Conservation (phyloP, 2,329 filamentous ascomycete genomes). For the Neonectria hederae region DNA sequence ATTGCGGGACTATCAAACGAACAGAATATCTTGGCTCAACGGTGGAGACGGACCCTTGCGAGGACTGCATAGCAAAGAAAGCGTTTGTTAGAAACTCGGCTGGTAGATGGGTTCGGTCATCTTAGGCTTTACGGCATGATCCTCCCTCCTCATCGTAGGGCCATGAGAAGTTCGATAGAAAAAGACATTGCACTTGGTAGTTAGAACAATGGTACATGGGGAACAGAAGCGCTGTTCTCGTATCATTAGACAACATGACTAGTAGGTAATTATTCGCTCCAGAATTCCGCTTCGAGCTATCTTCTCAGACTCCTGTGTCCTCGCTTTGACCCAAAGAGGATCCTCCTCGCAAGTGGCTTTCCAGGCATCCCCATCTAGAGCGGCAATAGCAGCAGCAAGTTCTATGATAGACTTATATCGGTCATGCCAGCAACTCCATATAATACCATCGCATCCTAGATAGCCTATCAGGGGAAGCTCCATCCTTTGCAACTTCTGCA, state of each 20-base stretch:
- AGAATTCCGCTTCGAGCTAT: not conserved
- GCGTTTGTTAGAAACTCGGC: not conserved
- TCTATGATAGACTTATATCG: slow-evolving; percentile 19
- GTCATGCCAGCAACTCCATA: slow-evolving; percentile 23
- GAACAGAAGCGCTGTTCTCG: not conserved
- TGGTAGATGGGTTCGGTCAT: slow-evolving; percentile 1
- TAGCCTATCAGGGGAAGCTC: slow-evolving; percentile 18
- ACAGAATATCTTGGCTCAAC: slow-evolving; percentile 2
- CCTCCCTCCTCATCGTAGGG: not conserved
- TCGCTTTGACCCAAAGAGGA: not conserved
- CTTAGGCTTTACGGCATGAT: not conserved
- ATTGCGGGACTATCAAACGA: slow-evolving; percentile 2
- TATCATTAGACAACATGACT: not conserved
- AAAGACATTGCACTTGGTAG: not conserved
- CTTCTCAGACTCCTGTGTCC: too few relatives aligned
- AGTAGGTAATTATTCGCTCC: not conserved
- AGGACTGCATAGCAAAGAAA: not conserved
- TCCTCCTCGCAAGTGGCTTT: slow-evolving; percentile 10
- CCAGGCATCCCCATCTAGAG: slow-evolving; percentile 11
- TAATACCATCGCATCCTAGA: slow-evolving; percentile 14
- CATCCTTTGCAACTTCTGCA: slow-evolving; percentile 20
- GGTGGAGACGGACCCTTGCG: not conserved
- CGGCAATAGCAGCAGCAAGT: slow-evolving; percentile 1
- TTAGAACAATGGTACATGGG: not conserved
- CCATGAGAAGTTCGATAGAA: not conserved